These are phyloP conservation scores for Fusarium buxicola DNA, from an alignment of 2,329 filamentous ascomycete genomes.

Conservation along the genomic window DNA sequence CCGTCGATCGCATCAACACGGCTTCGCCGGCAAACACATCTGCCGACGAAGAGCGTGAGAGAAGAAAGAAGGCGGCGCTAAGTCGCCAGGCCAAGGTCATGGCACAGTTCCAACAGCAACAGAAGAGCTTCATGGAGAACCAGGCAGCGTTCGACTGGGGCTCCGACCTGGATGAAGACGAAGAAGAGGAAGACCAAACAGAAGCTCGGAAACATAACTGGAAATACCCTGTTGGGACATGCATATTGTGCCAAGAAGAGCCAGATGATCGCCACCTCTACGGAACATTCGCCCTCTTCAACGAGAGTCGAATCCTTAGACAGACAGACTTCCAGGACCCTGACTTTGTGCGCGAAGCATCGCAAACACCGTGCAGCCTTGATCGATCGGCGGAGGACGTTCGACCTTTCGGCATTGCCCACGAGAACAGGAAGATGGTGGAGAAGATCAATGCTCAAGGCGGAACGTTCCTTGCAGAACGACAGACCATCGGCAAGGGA, in stretches of 20 bases:
- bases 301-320: conserved; percentile 85
- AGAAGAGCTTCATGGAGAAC: conserved; percentile 92
- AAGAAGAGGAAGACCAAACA: conserved; percentile 73
- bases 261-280: conserved; percentile 90
- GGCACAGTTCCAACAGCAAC: conserved; percentile 98
- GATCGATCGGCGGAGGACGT: conserved; percentile 86
- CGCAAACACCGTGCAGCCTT: conserved; percentile 81
- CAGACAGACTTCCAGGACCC: conserved; percentile 86
- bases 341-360: conserved; percentile 86
- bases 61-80: conserved; percentile 90
- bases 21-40: conserved; percentile 79
- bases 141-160: conserved; percentile 92
- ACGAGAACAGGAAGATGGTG: conserved; percentile 83
- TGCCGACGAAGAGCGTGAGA: conserved; percentile 78
- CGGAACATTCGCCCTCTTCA: conserved; percentile 91
- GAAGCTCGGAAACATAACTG: conserved; percentile 75
- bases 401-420: conserved; percentile 90
- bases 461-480: conserved; percentile 76
- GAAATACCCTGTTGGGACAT: conserved; percentile 93
- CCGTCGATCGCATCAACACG: conserved; percentile 83
- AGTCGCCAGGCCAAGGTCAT: conserved; percentile 94
- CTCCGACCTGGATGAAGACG: conserved; percentile 78
- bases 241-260: conserved; percentile 96
- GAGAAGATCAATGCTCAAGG: conserved; percentile 81
- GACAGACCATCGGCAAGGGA: conserved; percentile 88